Conservation (phyloP, 345 rosid species). For the Erodium maritimum region DNA sequence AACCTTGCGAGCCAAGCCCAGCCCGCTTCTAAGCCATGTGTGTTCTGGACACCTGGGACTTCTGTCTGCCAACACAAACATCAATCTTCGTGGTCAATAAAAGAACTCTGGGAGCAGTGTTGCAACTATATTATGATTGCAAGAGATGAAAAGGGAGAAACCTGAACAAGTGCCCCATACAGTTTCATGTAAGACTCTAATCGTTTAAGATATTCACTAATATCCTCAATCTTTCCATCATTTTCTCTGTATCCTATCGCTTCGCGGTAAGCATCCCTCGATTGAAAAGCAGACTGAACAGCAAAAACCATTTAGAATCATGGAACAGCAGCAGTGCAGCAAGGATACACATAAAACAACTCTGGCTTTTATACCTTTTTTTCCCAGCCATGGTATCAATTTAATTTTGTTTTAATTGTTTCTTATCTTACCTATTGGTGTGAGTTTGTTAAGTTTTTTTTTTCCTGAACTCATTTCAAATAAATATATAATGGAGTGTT, state of each 20-base stretch:
- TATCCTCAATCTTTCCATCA: constrained; percentile 39
- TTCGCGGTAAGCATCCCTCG: constrained; percentile 47
- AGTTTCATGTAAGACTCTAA: constrained; percentile 60
- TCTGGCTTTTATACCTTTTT: no score
- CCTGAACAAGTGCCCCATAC: constrained; percentile 93
- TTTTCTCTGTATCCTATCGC: constrained; percentile 38
- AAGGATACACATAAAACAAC: no score
- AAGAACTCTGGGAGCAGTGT: neutral
- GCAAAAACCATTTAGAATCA: constrained; percentile 8
- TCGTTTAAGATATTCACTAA: constrained; percentile 34
- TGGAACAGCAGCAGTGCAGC: neutral
- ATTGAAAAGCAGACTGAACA: constrained; percentile 52
- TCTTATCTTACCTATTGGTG: no score
- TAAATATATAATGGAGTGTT: neutral
- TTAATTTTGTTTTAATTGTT: no score
- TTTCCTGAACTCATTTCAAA: no score
- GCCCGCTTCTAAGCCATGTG: constrained; percentile 65
- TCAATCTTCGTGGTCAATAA: no score
- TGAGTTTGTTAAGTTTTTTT: no score
- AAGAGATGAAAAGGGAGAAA: constrained; percentile 14
- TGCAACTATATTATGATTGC: neutral
- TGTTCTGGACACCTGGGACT: constrained; percentile 31
- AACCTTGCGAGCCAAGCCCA: constrained; percentile 86
- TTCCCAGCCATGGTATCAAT: no score
- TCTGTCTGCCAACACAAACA: constrained; percentile 45